phyloP scores from a whole-genome alignment of 257 asterid genomes.

The Ilex aquifolium region DNA sequence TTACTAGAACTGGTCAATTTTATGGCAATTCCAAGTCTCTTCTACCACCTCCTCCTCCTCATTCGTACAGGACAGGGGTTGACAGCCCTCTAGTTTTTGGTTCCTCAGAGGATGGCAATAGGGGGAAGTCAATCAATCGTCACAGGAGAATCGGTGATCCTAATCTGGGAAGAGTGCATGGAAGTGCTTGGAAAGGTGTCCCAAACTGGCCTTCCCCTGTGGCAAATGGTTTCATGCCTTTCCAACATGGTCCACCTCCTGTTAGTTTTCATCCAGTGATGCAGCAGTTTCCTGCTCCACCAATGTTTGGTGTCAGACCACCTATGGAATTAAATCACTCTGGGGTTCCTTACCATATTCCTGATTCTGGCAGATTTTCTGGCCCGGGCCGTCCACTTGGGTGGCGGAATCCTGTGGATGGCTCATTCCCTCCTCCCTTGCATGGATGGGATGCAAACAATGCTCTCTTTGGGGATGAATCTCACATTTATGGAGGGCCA shows the following conservation, averaged over 20 bases:
- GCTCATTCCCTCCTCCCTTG: constrained; percentile 51
- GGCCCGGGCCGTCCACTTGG: constrained; percentile 77
- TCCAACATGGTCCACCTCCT: constrained; percentile 78
- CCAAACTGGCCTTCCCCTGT: constrained; percentile 92
- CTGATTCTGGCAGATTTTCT: constrained; percentile 70
- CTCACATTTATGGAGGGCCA: constrained; percentile 71
- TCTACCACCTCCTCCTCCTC: constrained; percentile 38
- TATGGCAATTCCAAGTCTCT: constrained; percentile 50
- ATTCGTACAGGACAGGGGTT: constrained; percentile 41
- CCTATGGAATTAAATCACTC: constrained; percentile 76
- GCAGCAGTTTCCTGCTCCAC: constrained; percentile 77
- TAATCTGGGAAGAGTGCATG: constrained; percentile 66
- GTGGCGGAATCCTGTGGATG: constrained; percentile 71
- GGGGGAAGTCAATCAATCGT: constrained; percentile 60
- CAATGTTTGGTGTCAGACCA: constrained; percentile 72
- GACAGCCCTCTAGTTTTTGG: constrained; percentile 61
- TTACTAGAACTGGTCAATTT: constrained; percentile 47
- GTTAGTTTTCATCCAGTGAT: constrained; percentile 70
- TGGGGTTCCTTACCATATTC: constrained; percentile 61
- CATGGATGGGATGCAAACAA: constrained; percentile 73
- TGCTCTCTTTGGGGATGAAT: constrained; percentile 65
- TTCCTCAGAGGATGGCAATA: constrained; percentile 65
- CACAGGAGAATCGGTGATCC: constrained; percentile 75
- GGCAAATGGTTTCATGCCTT: constrained; percentile 88
- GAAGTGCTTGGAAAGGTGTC: constrained; percentile 82